Evolutionary conservation across 345 rosid species (phyloP), one percentile per base, ranked within the genome.

Genomic region (Linum usitatissimum): DNA sequence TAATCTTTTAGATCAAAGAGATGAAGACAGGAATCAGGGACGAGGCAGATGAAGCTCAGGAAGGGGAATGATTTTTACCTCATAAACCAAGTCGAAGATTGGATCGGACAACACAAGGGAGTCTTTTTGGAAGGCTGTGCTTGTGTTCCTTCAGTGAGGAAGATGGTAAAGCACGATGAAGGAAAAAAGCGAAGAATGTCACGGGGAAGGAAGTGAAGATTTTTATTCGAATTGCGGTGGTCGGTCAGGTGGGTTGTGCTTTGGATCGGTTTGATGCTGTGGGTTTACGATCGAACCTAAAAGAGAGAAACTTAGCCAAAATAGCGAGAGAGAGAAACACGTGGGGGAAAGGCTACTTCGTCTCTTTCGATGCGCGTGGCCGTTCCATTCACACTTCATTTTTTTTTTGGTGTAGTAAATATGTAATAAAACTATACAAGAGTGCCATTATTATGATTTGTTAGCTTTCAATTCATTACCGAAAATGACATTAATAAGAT

Each of bases 71-170:
- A 34, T 55, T 4, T 17, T 55, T 55, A 55, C 59, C 59, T 55
- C 59, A 55, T 55, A 55, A 55, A 55, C 59, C 59, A 55, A 55
- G 59, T 6, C 59, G 59, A 55, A 55, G 59, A 55, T 18, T 18
- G 12, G n/a, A 55, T 55, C 59, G 28, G 28, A 55, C 30, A 55
- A 28, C 14, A 55, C 14, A 55, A 28, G 30, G 18, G 59, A 55
- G 59, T 18, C 30, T 55, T 19, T 8, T 28, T 19, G 23, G 14
- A 34, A 4, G 38, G 38, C 38, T 34, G 38, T 34, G 59, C 5
- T 12, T 40, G 59, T 28, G 59, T 55, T 18, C 9, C 30, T 20
- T 28, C 14, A 19, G 30, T 19, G 23, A 6, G 59, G 19, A 10
- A 55, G 20, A 55, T 13, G 18, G 57, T 10, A 20, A 55, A 21